Base-by-base conservation (phyloP, 805 yeast species). In the Candida mattraensis region DNA sequence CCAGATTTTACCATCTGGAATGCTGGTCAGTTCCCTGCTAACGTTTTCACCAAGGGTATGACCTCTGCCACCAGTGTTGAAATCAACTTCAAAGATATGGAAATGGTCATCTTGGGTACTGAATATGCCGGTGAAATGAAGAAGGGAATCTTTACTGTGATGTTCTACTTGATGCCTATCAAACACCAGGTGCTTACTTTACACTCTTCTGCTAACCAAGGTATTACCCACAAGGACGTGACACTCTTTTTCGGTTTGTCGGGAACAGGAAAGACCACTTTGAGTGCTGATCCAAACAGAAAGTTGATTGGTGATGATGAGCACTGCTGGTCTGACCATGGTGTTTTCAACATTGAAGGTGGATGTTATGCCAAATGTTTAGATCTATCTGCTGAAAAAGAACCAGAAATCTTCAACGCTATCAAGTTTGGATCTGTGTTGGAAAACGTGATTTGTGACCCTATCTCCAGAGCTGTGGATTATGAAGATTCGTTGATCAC, bases 81-180 rank as follows among this genome's bases (percentile, higher is more conserved):
- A 69, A 88, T 91, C 61, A 91, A 91, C 70, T 91, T 91, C 76
- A 85, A 88, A 70, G 87, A 78, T 51, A 89, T 89, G 96, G 99
- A 93, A 72, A 91, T 93, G 99, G 88, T 91, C 47, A 93, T 91
- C 58, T 75, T 93, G 54, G 99, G 99, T 68, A 91, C 98, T 28
- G 99, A 91, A 73, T 91, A 91, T 61, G 99, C 99, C 37, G 99
- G 99, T 58, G 99, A 91, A 74, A 91, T 91, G 99, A 91, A 91
- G 76, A 91, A 91, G 74, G 99, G 99, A 72, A 88, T 91, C 58
- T 88, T 91, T 78, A 88, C 98, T 15, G 98, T 91, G 44, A 91
- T 91, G 99, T 91, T 93, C 72, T 91, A 91, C 75, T 74, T 93
- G 65, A 89, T 89, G 97, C 99, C 99, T 39, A 82, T 93, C 53